These are phyloP conservation scores for Vaccinium vitisidaea DNA, from an alignment of 148 eudicot genomes.

Conservation along the genomic window DNA sequence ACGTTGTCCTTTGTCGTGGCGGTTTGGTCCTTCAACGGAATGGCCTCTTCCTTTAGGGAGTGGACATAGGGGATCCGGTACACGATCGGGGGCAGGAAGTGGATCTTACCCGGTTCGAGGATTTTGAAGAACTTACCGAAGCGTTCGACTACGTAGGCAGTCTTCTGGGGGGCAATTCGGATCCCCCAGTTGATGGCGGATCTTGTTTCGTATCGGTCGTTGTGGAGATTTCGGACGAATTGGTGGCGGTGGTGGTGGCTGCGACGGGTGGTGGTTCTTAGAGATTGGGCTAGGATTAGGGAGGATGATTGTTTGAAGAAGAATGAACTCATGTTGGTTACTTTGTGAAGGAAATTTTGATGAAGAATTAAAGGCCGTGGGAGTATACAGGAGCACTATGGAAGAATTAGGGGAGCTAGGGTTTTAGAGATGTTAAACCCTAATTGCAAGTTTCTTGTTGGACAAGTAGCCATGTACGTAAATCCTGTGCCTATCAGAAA, in stretches of 20 bases:
- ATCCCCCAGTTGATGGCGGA: not conserved
- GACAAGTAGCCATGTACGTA: not conserved
- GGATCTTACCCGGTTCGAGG: not conserved
- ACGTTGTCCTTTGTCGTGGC: slow-evolving; percentile 1
- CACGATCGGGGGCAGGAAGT: not conserved
- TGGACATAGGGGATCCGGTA: not conserved
- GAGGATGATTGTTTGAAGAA: not conserved
- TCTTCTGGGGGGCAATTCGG: not conserved
- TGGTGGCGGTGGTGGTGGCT: not conserved
- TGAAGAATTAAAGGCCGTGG: not conserved
- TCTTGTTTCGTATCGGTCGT: not conserved
- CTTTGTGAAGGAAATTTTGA: not conserved
- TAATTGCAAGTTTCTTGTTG: not conserved
- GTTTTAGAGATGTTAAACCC: not conserved
- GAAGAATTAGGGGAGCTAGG: not conserved
- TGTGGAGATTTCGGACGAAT: not conserved
- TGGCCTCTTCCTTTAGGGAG: not conserved
- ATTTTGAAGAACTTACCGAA: not conserved
- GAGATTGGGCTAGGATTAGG: not conserved
- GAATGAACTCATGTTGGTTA: not conserved
- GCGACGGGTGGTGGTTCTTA: not conserved
- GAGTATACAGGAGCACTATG: no score
- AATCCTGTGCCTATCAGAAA: no score
- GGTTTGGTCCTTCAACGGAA: not conserved
- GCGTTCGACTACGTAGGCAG: not conserved